Conservation (phyloP, 306 rosid species). For the Prunus mume region DNA sequence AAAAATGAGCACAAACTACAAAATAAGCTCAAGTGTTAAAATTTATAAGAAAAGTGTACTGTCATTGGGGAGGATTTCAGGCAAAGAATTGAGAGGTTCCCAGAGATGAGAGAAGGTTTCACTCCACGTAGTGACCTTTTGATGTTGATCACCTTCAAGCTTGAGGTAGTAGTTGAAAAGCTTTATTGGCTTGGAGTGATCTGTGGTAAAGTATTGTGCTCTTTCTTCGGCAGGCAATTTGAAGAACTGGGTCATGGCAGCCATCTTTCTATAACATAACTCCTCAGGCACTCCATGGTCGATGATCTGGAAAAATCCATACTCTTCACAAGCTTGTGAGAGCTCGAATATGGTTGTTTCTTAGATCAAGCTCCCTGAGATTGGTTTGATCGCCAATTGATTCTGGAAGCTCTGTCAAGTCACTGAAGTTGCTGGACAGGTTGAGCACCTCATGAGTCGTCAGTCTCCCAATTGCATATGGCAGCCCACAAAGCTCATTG, state of each 20-base stretch:
- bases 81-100: conserved; percentile 34
- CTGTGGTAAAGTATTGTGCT: conserved; percentile 25
- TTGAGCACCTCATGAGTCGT: too few species aligned
- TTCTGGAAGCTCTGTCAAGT: too few species aligned
- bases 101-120: conserved; percentile 44
- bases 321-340: conserved; percentile 46
- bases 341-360: background rate
- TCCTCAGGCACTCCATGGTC: conserved; percentile 48
- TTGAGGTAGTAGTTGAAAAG: conserved; percentile 29
- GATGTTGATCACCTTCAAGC: conserved; percentile 15
- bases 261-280: conserved; percentile 29
- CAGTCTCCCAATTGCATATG: too few species aligned
- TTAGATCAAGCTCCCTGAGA: too few species aligned
- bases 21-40: background rate
- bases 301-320: conserved; percentile 46
- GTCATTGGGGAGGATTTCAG: conserved; percentile 27
- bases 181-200: conserved; percentile 28
- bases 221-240: conserved; percentile 34
- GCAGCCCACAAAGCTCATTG: too few species aligned
- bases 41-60: conserved; percentile 10
- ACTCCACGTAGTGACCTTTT: conserved; percentile 38
- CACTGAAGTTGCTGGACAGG: too few species aligned
- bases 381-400: too few species aligned
- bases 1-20: background rate
- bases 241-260: conserved; percentile 34